Conservation (phyloP, 306 rosid species). For the Aeschynomene evenia region DNA sequence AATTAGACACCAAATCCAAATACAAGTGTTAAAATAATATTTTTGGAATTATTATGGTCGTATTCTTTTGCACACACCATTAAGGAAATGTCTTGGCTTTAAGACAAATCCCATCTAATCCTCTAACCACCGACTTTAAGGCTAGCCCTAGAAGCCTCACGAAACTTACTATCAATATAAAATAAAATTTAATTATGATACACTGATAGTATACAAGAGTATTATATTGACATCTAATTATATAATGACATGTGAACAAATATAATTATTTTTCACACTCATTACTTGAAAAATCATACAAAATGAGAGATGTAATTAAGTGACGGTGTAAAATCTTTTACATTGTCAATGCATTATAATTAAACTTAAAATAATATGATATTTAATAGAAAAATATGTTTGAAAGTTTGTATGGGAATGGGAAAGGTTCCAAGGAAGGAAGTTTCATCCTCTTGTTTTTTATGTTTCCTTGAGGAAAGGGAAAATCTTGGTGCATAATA, state of each 20-base stretch:
- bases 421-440: background rate
- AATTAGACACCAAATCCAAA: too few relatives aligned
- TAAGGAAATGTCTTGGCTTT: background rate
- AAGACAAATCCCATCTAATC: background rate
- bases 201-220: too few relatives aligned
- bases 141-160: background rate
- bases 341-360: too few relatives aligned
- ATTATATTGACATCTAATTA: too few relatives aligned
- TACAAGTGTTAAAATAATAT: too few relatives aligned
- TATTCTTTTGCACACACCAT: background rate
- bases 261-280: too few relatives aligned
- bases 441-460: background rate
- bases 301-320: too few relatives aligned
- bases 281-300: too few relatives aligned
- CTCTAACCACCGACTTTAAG: background rate
- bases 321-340: too few relatives aligned
- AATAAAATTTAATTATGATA: too few relatives aligned
- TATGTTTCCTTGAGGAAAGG: background rate
- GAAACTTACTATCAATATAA: background rate
- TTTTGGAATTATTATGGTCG: background rate
- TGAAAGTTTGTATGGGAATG: background rate
- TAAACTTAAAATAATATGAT: background rate
- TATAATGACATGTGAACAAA: too few relatives aligned
- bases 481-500: too few relatives aligned
- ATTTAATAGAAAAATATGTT: background rate